A percentile compares a stretch with the other conserved stretches of the same genome.
Evolutionary conservation across 352 stramenopile genomes (phyloP).

Genomic region (Phytopythium cucurbitacearum): DNA sequence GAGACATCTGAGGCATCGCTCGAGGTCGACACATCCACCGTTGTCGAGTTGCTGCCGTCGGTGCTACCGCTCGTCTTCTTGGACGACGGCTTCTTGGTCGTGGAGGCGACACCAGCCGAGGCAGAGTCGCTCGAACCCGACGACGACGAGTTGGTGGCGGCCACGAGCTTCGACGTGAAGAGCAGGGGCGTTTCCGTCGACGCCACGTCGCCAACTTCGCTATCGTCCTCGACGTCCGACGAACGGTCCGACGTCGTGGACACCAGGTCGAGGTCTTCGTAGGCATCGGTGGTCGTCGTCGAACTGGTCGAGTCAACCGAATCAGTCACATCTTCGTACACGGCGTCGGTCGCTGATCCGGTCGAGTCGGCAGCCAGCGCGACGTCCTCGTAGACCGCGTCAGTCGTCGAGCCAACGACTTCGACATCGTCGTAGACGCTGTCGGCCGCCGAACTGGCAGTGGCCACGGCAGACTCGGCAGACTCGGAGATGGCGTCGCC

Average conservation of each 20-base stretch:
- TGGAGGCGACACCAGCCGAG: conserved; percentile 10
- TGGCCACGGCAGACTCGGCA: neutral
- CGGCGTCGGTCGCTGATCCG: neutral
- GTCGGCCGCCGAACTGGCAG: neutral
- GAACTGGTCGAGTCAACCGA: conserved; percentile 8
- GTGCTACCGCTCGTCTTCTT: conserved; percentile 13
- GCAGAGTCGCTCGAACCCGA: conserved; percentile 10
- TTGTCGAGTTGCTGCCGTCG: neutral
- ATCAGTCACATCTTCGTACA: neutral
- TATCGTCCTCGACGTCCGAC: neutral
- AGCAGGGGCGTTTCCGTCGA: conserved; percentile 2
- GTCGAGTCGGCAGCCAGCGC: neutral
- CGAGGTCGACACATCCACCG: conserved; percentile 1
- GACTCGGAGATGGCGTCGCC: no score
- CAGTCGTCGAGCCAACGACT: neutral
- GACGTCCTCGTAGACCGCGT: conserved; percentile 5
- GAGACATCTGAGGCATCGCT: neutral
- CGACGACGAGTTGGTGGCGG: conserved; percentile 15
- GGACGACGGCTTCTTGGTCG: conserved; percentile 17
- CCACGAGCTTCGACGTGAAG: conserved; percentile 10
- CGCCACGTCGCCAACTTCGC: neutral
- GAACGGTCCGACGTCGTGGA: conserved; percentile 2
- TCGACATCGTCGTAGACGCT: conserved; percentile 1
- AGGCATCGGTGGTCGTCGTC: conserved; percentile 6
- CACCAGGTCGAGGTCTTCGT: conserved; percentile 7